These are phyloP conservation scores for Lichtheimia hyalospora DNA, from an alignment of 371 early-diverging fungal genomes.

Conservation along the genomic window DNA sequence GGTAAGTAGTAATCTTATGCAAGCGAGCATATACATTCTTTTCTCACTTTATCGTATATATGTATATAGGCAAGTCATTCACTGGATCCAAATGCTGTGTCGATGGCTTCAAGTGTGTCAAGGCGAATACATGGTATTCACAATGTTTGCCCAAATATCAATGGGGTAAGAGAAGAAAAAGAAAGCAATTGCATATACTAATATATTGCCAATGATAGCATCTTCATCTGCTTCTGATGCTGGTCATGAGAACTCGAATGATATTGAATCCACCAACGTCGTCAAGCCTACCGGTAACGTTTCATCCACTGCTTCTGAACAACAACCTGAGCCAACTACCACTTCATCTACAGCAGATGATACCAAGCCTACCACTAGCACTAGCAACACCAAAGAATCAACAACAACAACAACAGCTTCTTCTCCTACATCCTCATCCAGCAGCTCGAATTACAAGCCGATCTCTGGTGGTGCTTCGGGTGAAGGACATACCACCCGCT, in stretches of 20 bases:
- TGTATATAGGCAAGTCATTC: slow-evolving; percentile 20
- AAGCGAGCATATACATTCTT: too few relatives aligned
- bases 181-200: background rate
- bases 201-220: background rate
- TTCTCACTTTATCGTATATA: too few relatives aligned
- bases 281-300: slow-evolving; percentile 5
- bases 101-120: slow-evolving; percentile 31
- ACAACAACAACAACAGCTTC: slow-evolving; percentile 11
- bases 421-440: slow-evolving; percentile 4
- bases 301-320: background rate
- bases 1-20: slow-evolving; percentile 17
- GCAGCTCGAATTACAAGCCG: slow-evolving; percentile 10
- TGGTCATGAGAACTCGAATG: slow-evolving; percentile 4
- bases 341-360: slow-evolving; percentile 3
- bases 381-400: background rate
- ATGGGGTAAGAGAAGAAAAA: background rate
- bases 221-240: slow-evolving; percentile 5
- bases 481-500: slow-evolving; percentile 37
- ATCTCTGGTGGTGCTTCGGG: slow-evolving; percentile 30
- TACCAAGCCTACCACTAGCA: slow-evolving; percentile 11
- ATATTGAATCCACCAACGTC: slow-evolving; percentile 2
- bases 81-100: slow-evolving; percentile 39
- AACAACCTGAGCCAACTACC: background rate
- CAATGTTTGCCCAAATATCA: slow-evolving; percentile 31
- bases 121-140: slow-evolving; percentile 26